Evolutionary conservation across 306 rosid genomes (phyloP).

Genomic region (Quercus bicolor): DNA sequence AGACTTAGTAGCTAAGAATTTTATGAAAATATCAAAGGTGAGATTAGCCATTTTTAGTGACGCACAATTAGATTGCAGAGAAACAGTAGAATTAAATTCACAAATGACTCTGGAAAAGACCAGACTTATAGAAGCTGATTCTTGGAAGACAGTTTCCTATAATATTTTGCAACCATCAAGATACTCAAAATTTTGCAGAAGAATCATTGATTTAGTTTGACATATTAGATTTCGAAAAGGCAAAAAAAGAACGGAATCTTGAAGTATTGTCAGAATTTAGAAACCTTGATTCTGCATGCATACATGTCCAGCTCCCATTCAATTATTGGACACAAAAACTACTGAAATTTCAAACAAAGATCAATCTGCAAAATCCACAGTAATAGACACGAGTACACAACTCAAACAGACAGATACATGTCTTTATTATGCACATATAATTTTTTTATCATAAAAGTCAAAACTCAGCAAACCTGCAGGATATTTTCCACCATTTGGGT

Average conservation of each 20-base stretch:
- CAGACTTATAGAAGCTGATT: too few species aligned
- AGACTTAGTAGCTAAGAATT: too few species aligned
- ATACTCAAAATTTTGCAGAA: not conserved
- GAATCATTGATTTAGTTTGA: not conserved
- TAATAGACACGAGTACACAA: not conserved
- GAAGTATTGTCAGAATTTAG: not conserved
- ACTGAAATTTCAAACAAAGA: not conserved
- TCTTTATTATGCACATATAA: not conserved
- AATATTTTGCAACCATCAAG: not conserved
- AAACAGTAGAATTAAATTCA: too few species aligned
- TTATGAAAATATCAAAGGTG: too few species aligned
- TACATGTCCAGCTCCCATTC: not conserved
- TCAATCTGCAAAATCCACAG: not conserved
- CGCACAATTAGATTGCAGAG: too few species aligned
- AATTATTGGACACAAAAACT: not conserved
- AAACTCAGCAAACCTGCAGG: conserved; percentile 34
- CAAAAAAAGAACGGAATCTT: not conserved
- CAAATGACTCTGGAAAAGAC: too few species aligned
- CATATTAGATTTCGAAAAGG: not conserved
- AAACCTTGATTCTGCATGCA: conserved; percentile 2
- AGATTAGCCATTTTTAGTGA: too few species aligned
- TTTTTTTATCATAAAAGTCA: not conserved
- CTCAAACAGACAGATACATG: not conserved
- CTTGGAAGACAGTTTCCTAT: not conserved
- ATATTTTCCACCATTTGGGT: conserved; percentile 24